These are phyloP conservation scores for Corynespora cassiicola DNA, from an alignment of 2,329 filamentous ascomycete genomes.

Conservation along the genomic window DNA sequence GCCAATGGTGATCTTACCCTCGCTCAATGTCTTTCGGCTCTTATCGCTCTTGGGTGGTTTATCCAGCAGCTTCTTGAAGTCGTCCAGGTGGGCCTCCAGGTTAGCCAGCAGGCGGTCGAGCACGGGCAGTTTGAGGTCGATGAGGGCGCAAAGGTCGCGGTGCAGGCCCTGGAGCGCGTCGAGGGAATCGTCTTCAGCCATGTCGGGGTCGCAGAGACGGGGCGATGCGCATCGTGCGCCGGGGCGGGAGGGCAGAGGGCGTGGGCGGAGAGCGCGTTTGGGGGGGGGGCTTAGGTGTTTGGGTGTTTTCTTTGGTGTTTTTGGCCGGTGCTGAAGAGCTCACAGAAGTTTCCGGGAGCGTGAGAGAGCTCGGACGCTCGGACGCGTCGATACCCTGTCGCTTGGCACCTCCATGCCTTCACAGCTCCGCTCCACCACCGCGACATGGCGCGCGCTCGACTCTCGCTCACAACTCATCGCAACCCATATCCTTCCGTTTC, in stretches of 20 bases:
- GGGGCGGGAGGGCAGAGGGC: conserved; percentile 6
- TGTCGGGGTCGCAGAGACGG: conserved; percentile 47
- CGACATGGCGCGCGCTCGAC: too few species aligned
- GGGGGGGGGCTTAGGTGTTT: conserved; percentile 18
- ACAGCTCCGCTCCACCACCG: neutral
- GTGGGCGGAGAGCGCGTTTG: conserved; percentile 3
- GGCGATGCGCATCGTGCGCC: conserved; percentile 39
- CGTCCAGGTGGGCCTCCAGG: conserved; percentile 70
- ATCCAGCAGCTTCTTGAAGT: conserved; percentile 75
- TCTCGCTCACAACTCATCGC: too few species aligned
- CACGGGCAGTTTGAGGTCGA: conserved; percentile 72
- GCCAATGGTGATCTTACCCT: conserved; percentile 70
- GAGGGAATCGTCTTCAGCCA: conserved; percentile 77
- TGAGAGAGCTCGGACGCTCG: neutral
- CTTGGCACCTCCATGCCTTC: conserved; percentile 2
- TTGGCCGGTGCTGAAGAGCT: neutral
- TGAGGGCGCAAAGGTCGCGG: conserved; percentile 79
- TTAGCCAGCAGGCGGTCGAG: conserved; percentile 71
- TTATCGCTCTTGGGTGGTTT: conserved; percentile 76
- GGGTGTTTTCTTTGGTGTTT: conserved; percentile 27
- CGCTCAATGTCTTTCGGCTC: conserved; percentile 70
- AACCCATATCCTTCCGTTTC: too few species aligned
- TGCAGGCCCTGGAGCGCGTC: conserved; percentile 84
- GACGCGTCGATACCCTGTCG: conserved; percentile 8
- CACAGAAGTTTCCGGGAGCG: conserved; percentile 2